Evolutionary conservation across 2,329 filamentous ascomycete genomes (phyloP).

Genomic region (Aspergillus sp.): DNA sequence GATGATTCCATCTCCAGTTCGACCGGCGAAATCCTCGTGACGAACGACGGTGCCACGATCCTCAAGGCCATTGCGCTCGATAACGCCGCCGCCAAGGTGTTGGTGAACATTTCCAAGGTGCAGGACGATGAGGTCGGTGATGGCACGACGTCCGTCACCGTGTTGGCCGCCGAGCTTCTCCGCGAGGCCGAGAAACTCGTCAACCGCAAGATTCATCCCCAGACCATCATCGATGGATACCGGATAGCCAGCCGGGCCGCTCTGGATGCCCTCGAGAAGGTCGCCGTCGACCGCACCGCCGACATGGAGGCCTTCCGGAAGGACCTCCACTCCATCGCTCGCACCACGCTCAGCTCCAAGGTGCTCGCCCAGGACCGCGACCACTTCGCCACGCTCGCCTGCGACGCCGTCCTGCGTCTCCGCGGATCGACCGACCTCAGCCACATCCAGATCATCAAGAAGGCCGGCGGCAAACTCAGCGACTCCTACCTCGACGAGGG

Average conservation of each 20-base stretch:
- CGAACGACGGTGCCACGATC: constrained; percentile 97
- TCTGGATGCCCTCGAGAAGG: constrained; percentile 76
- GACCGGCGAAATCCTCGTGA: constrained; percentile 96
- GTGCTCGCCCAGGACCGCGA: constrained; percentile 90
- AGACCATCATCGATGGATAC: constrained; percentile 99
- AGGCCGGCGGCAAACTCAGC: constrained; percentile 93
- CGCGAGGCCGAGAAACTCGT: constrained; percentile 96
- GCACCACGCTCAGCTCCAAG: constrained; percentile 96
- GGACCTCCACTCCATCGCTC: constrained; percentile 85
- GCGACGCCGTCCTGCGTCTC: constrained; percentile 86
- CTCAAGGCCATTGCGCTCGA: constrained; percentile 97
- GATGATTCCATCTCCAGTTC: constrained; percentile 56
- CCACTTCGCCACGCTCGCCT: constrained; percentile 85
- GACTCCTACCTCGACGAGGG: constrained; percentile 98
- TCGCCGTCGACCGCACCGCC: constrained; percentile 85
- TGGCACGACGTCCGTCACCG: constrained; percentile 95
- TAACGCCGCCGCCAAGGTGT: constrained; percentile 95
- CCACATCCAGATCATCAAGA: constrained; percentile 99
- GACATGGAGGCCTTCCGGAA: constrained; percentile 80
- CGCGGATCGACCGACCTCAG: constrained; percentile 90
- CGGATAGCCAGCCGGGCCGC: constrained; percentile 93
- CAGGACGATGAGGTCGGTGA: constrained; percentile 99
- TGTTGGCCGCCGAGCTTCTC: constrained; percentile 89
- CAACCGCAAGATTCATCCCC: constrained; percentile 97
- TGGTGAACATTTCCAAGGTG: constrained; percentile 99